A percentile compares a stretch with the other conserved stretches of the same genome.
Evolutionary conservation across 2,329 filamentous ascomycete genomes (phyloP).

Genomic region (Beauveria scarabaeidicola): DNA sequence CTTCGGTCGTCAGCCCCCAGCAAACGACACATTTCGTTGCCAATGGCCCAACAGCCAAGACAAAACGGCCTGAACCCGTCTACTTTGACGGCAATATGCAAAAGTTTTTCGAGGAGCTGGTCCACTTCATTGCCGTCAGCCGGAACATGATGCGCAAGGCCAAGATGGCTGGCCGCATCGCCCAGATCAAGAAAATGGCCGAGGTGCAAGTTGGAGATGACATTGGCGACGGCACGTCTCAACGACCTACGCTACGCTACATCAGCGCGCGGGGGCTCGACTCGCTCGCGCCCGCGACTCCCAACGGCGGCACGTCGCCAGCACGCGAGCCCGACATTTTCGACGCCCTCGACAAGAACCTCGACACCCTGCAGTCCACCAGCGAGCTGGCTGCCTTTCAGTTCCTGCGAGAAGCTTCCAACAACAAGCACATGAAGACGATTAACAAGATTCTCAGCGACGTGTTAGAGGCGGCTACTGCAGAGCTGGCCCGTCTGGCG

Average conservation of each 20-base stretch:
- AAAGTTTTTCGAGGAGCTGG: constrained; percentile 70
- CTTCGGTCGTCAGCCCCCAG: not conserved
- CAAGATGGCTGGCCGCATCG: constrained; percentile 72
- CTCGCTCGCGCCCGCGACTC: constrained; percentile 14
- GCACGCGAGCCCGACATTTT: constrained; percentile 41
- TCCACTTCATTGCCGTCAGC: constrained; percentile 70
- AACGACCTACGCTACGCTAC: constrained; percentile 24
- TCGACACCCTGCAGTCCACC: constrained; percentile 72
- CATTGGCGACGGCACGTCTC: constrained; percentile 29
- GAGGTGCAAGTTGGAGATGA: constrained; percentile 49
- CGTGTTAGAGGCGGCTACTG: constrained; percentile 51
- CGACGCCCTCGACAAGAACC: constrained; percentile 65
- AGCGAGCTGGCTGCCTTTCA: constrained; percentile 85
- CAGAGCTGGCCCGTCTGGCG: constrained; percentile 48
- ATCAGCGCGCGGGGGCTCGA: constrained; percentile 30
- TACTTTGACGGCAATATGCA: constrained; percentile 88
- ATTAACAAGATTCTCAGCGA: constrained; percentile 58
- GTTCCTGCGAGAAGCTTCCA: constrained; percentile 80
- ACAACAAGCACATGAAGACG: constrained; percentile 63
- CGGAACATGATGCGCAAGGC: constrained; percentile 81
- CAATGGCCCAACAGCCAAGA: not conserved
- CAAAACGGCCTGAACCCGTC: constrained; percentile 54
- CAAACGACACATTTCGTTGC: not conserved
- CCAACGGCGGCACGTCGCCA: constrained; percentile 15
- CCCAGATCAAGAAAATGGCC: constrained; percentile 52